These are phyloP conservation scores for Linnemannia zychae DNA, from an alignment of 192 early-diverging fungal genomes.

Conservation along the genomic window DNA sequence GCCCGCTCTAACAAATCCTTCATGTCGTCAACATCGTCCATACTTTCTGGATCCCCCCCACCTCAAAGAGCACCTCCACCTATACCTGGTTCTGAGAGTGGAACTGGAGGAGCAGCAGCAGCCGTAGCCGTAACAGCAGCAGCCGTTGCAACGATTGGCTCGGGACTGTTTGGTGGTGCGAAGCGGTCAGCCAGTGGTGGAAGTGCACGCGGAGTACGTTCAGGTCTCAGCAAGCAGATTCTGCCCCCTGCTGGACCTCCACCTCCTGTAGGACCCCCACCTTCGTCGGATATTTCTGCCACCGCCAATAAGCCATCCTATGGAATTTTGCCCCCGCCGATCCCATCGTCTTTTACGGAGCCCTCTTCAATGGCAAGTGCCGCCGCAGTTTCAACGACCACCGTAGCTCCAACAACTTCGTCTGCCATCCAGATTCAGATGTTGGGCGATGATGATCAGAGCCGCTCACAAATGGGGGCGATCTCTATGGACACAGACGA, in stretches of 20 bases:
- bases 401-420: neutral
- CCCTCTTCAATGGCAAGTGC: slow-evolving; percentile 1
- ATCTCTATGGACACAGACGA: slow-evolving; percentile 42
- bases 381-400: neutral
- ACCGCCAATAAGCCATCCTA: slow-evolving; percentile 38
- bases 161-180: slow-evolving; percentile 26
- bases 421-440: slow-evolving; percentile 53
- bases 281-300: neutral
- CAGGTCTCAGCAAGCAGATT: slow-evolving; percentile 48
- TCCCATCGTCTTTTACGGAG: slow-evolving; percentile 36
- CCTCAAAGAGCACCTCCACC: slow-evolving; percentile 51
- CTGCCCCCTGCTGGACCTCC: slow-evolving; percentile 30
- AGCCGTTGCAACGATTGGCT: neutral
- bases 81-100: slow-evolving; percentile 12
- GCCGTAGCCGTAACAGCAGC: neutral
- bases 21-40: slow-evolving; percentile 29
- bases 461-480: slow-evolving; percentile 47
- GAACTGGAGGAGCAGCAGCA: neutral
- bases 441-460: slow-evolving; percentile 47
- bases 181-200: slow-evolving; percentile 45
- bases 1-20: slow-evolving; percentile 30
- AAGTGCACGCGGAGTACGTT: slow-evolving; percentile 42
- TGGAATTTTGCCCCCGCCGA: slow-evolving; percentile 49
- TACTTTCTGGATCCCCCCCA: slow-evolving; percentile 39
- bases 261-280: slow-evolving; percentile 17